phyloP scores from a whole-genome alignment of 2,329 filamentous ascomycete species.

The Fusarium agapanthi region DNA sequence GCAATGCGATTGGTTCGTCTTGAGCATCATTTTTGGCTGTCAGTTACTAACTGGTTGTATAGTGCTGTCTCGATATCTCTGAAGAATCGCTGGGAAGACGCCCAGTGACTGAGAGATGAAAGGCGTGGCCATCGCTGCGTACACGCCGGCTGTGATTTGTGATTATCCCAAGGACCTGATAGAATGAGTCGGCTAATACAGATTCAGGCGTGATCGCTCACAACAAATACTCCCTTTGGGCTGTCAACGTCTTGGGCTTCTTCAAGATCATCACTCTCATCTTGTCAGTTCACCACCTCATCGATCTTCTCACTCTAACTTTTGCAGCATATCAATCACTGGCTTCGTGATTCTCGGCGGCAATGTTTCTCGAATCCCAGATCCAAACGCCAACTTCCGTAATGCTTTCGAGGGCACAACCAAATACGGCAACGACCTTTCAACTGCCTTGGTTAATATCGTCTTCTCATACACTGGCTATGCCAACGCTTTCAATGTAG shows the following conservation, averaged over 20 bases:
- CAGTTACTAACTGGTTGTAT: rapidly evolving
- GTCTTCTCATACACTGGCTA: conserved; percentile 67
- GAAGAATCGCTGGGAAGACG: conserved; percentile 59
- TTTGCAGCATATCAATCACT: conserved; percentile 58
- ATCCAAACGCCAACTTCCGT: conserved; percentile 48
- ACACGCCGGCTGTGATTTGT: conserved; percentile 59
- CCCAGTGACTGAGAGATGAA: conserved; percentile 70
- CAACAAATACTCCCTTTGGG: conserved; percentile 65
- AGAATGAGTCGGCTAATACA: not conserved
- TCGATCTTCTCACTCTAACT: not conserved
- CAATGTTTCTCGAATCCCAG: conserved; percentile 41
- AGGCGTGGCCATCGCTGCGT: conserved; percentile 71
- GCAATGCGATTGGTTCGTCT: conserved; percentile 62
- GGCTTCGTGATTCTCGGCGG: conserved; percentile 67
- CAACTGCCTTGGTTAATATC: conserved; percentile 64
- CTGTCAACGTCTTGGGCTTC: conserved; percentile 64
- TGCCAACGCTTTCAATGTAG: conserved; percentile 68
- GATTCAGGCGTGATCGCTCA: conserved; percentile 59
- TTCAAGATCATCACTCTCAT: conserved; percentile 69
- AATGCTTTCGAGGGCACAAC: conserved; percentile 50
- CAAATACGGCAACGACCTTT: conserved; percentile 48
- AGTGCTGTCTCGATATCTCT: conserved; percentile 72
- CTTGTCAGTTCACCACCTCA: conserved; percentile 56
- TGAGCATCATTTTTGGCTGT: rapidly evolving
- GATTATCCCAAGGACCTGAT: rapidly evolving